These are phyloP conservation scores for Picea glauca DNA, from an alignment of 75 land plant genomes.

Conservation along the genomic window DNA sequence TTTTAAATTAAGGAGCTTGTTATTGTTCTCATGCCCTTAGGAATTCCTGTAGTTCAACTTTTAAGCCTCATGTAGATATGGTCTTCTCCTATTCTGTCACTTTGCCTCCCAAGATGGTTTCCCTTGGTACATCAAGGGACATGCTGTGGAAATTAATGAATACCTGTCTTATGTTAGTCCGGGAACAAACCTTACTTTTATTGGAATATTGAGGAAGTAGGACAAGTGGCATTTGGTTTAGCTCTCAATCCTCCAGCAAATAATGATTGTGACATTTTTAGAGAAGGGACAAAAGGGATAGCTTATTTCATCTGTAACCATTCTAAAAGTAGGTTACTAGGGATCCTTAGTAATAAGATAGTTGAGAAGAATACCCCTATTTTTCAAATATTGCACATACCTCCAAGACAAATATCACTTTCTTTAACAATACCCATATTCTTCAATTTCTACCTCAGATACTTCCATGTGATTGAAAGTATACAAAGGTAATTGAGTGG, in stretches of 20 bases:
- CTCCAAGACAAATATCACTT: slow-evolving; percentile 45
- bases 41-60: slow-evolving; percentile 68
- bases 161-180: slow-evolving; percentile 14
- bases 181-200: slow-evolving; percentile 38
- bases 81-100: slow-evolving; percentile 31
- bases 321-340: slow-evolving; percentile 50
- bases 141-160: slow-evolving; percentile 31
- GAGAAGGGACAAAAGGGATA: slow-evolving; percentile 21
- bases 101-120: slow-evolving; percentile 37
- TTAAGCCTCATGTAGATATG: slow-evolving; percentile 35
- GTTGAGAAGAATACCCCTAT: slow-evolving; percentile 53
- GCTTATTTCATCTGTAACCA: slow-evolving; percentile 67
- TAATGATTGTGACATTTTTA: slow-evolving; percentile 60
- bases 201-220: slow-evolving; percentile 83
- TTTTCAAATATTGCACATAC: slow-evolving; percentile 57
- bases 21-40: slow-evolving; percentile 48
- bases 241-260: slow-evolving; percentile 75
- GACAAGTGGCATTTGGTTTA: slow-evolving; percentile 34
- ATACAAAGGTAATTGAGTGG: slow-evolving; percentile 61
- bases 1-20: slow-evolving; percentile 42
- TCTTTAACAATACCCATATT: slow-evolving; percentile 32
- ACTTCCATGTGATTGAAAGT: slow-evolving; percentile 80
- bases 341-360: slow-evolving; percentile 39
- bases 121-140: slow-evolving; percentile 47
- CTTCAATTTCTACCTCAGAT: slow-evolving; percentile 46